Evolutionary conservation across 2,329 filamentous ascomycete species (phyloP), one percentile per base, ranked within the genome.

Genomic region (Podosphaera xanthii): DNA sequence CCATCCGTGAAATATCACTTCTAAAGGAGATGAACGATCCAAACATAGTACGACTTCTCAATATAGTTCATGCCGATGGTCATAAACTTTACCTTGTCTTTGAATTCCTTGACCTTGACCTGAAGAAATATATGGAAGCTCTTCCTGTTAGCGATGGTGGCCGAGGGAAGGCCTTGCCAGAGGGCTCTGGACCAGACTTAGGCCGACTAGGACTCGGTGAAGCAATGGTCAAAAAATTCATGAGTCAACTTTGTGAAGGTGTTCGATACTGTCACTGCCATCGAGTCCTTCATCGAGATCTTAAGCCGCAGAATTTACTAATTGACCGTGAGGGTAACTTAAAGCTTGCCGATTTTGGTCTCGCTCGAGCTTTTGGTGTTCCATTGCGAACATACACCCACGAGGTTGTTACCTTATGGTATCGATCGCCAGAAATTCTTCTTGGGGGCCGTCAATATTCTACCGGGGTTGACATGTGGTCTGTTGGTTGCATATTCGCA

Each of bases 61-160:
- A 95, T 75, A 95, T 95, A 64, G 88, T 95, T 58, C 89, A 95
- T 71, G 87, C 89, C 68, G 90, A 95, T 70, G 88, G 89, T 60
- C 87, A 94, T 74, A 95, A 95, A 74, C 81, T 95, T 57, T 95
- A 94, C 72, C 84, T 95, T 55, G 89, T 95, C 65, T 86, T 90
- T 64, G 89, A 95, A 71, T 95, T 87, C 72, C 83, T 95, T 65
- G 89, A 94, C 68, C 77, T 91, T 60, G 89, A 95, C 67, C 76
- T 95, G 66, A 95, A 95, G 76, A 94, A 94, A 72, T 95, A 94
- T 72, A 95, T 95, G 88, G 89, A 95, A 72, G 80, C 88, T 5
- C 78, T 94, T 50, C 88, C 88, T 3, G 82, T 91, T 60, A 84
- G 78, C 67, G 86, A 94, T 67, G 88, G 88, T 65, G 88, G 88